phyloP scores from a whole-genome alignment of 306 rosid species.

The Castanea mollissima region DNA sequence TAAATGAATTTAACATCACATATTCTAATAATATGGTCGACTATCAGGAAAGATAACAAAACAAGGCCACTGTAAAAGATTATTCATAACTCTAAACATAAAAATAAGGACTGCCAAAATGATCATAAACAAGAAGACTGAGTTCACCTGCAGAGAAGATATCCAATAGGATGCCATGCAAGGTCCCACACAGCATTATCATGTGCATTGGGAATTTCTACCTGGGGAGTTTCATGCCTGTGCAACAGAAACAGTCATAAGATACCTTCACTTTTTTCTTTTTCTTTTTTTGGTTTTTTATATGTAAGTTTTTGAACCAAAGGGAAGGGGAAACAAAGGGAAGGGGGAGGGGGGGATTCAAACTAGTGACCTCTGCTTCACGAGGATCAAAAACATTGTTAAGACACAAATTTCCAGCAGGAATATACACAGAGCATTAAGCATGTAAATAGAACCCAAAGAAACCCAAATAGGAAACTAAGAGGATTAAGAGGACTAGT shows the following conservation, averaged over 20 bases:
- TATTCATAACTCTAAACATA: neutral
- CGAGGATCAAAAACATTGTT: too few relatives aligned
- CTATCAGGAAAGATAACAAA: too few relatives aligned
- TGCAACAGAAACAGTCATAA: constrained; percentile 25
- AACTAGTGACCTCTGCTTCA: too few relatives aligned
- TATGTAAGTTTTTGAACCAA: too few relatives aligned
- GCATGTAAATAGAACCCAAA: constrained; percentile 2
- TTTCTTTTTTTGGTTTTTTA: too few relatives aligned
- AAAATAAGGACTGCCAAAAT: neutral
- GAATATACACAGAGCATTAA: neutral
- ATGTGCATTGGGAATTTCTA: constrained; percentile 84
- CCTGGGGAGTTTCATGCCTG: constrained; percentile 97
- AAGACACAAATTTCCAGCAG: neutral
- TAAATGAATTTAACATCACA: neutral
- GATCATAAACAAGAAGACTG: constrained; percentile 21
- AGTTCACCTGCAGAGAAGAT: constrained; percentile 93
- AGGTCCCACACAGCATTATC: constrained; percentile 98
- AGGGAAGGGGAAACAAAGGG: too few relatives aligned
- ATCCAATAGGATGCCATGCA: constrained; percentile 99
- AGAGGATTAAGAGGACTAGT: neutral
- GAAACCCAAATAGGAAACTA: neutral
- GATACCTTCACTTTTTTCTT: neutral
- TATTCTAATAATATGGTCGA: neutral
- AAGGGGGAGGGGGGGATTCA: too few relatives aligned
- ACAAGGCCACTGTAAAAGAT: neutral